Percentiles rank a stretch among this genome's conserved stretches.
These are phyloP conservation scores for Dichomitus squalens DNA, from an alignment of 1,284 basidiomycete genomes.

Conservation along the genomic window DNA sequence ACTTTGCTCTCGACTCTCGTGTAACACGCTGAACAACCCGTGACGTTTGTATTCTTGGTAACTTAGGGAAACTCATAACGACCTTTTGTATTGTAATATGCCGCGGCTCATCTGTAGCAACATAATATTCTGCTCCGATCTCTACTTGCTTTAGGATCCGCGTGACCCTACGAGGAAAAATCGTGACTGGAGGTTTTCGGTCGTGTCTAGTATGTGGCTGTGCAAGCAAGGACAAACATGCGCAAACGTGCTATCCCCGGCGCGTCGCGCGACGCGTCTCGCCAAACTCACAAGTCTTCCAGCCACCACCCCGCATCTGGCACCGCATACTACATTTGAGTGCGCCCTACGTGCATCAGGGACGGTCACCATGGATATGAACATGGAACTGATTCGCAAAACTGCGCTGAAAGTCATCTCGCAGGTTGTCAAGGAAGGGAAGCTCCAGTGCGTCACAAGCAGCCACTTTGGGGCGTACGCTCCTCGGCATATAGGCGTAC, in stretches of 20 bases:
- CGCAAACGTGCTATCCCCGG: slow-evolving; percentile 13
- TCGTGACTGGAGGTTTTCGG: too few relatives aligned
- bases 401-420: slow-evolving; percentile 9
- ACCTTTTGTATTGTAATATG: slow-evolving; percentile 7
- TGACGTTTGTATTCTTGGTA: neutral
- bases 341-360: neutral
- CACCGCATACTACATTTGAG: neutral
- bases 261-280: slow-evolving; percentile 13
- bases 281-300: neutral
- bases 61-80: too few relatives aligned
- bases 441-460: slow-evolving; percentile 11
- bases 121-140: slow-evolving; percentile 7
- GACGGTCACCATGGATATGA: slow-evolving; percentile 1
- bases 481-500: neutral
- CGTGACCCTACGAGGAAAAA: too few relatives aligned
- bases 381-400: slow-evolving; percentile 7
- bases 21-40: neutral
- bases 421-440: slow-evolving; percentile 8
- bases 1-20: neutral
- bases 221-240: slow-evolving; percentile 10
- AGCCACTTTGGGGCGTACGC: neutral
- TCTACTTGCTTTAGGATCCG: neutral
- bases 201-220: neutral
- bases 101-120: slow-evolving; percentile 10
- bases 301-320: neutral